Evolutionary conservation across 2,329 filamentous ascomycete genomes (phyloP), one percentile per base, ranked within the genome.

Genomic region (Aspergillus sojae): DNA sequence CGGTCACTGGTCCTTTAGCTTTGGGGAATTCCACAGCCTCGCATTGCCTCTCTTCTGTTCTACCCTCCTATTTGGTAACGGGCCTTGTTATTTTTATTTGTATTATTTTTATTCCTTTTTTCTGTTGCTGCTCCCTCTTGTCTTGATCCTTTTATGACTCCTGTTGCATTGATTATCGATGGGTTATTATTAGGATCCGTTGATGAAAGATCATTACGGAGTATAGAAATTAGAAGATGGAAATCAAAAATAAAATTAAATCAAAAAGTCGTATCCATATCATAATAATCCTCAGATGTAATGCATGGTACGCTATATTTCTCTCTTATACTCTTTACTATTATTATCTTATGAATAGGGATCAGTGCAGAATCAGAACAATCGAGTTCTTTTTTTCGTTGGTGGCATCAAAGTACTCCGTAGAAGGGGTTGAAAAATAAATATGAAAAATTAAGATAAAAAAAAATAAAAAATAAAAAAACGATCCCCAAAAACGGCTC

Each of bases 391-490:
- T 48, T 23, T 2, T 48, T 7, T 48, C 7, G n/a, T 9, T 6
- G 16, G 36, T 39, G 34, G 28, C 56, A 30, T 46, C 10, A 54
- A 26, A 39, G 26, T 52, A 30, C 23, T 26, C 23, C 23, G 23
- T 26, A 6, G 58, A 41, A 55, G 53, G 57, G 57, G 21, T 55
- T 23, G 48, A 45, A 55, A 60, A 58, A 56, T 45, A 46, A 41
- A 34, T 59, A 53, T 7, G 1, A 6, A 30, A 30, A 30, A 30
- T 19, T 39, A 39, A 16, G 14, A 28, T 6, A 30, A 30, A 28
- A 30, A 28, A 30, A 26, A 26, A 26, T 26, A 19, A n/a, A n/a
- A 52, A 26, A 32, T 5, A 32, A 30, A 30, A 52, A 21, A 52
- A n/a, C 0, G 14, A 32, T 10, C 6, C 19, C 14, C 45, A 30